phyloP scores from a whole-genome alignment of 2,329 filamentous ascomycete species.

The Talaromyces verruculosus region DNA sequence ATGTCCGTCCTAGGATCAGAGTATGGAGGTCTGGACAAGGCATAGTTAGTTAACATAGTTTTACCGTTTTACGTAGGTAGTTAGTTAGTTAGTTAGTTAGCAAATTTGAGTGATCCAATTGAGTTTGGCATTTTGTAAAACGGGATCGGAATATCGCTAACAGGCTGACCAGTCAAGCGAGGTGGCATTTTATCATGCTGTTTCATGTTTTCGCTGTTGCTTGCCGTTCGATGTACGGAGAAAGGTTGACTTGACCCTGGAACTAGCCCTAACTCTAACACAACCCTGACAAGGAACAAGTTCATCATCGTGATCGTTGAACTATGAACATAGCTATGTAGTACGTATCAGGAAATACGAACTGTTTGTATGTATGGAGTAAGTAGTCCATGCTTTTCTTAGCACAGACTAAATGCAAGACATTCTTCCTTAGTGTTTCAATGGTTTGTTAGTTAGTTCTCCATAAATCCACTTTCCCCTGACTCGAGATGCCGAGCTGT shows the following conservation, averaged over 20 bases:
- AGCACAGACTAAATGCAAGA: conserved; percentile 3
- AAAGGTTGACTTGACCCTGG: not conserved
- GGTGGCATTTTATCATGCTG: not conserved
- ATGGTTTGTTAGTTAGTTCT: not conserved
- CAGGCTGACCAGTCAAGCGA: not conserved
- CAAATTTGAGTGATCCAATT: not conserved
- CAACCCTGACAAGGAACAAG: not conserved
- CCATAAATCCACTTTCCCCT: conserved; percentile 4
- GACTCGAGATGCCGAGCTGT: not conserved
- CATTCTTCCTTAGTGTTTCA: not conserved
- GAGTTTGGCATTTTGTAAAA: not conserved
- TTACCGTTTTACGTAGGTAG: not conserved
- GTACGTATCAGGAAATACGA: not conserved
- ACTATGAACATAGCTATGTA: too few species aligned
- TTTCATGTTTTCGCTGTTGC: not conserved
- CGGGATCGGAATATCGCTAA: not conserved
- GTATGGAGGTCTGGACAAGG: not conserved
- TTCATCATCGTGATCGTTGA: not conserved
- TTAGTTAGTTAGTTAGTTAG: too few species aligned
- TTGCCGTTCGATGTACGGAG: not conserved
- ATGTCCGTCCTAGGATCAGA: not conserved
- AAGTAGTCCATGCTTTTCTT: not conserved
- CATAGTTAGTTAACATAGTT: not conserved
- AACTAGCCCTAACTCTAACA: not conserved
- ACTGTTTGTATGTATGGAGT: too few species aligned